Evolutionary conservation across 176 grass and related monocot genomes (phyloP), one percentile per base, ranked within the genome.

Genomic region (Eleusine coracana): DNA sequence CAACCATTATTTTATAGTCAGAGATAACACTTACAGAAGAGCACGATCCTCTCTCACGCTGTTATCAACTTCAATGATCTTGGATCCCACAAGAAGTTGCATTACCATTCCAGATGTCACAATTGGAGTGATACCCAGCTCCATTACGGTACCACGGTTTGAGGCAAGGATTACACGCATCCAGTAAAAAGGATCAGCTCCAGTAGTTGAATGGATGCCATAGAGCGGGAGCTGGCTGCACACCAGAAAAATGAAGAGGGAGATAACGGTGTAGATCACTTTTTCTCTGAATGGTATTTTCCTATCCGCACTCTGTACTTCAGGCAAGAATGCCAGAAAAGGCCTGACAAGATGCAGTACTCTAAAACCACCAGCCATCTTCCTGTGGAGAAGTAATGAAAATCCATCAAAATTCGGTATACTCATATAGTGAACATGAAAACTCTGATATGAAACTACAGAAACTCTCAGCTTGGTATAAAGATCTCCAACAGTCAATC

Each of bases 51-150:
- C 96, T 85, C 96, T 89, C 54, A 98, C 89, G 64, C 96, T 98
- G 85, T 98, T 98, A 67, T 98, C 96, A 71, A 98, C 92, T 84
- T 98, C 89, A 80, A 98, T 95, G 75, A 95, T 98, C 80, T 95
- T 98, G 0, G 96, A 98, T 73, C 96, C 96, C 18, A 95, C 92
- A 54, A 98, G 82, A 66, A 98, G 92, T 87, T 98, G 96, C 96
- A 98, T 91, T 20, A 98, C 90, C 88, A 98, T 87, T 0, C 91
- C 96, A 82, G 92, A 98, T 70, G 96, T 95, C 39, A 98, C 92
- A 73, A 95, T 95, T 78, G 96, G 96, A 91, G 96, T 95, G 74
- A 98, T 95, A 85, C 96, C 96, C 38, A 98, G 78, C 87, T 98
- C 96, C 96, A 98, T 98, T 39, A 98, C 96, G 56, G 96, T 98